Evolutionary conservation across 179 eudicot genomes (phyloP).

Genomic region (Monotropa hypopitys): DNA sequence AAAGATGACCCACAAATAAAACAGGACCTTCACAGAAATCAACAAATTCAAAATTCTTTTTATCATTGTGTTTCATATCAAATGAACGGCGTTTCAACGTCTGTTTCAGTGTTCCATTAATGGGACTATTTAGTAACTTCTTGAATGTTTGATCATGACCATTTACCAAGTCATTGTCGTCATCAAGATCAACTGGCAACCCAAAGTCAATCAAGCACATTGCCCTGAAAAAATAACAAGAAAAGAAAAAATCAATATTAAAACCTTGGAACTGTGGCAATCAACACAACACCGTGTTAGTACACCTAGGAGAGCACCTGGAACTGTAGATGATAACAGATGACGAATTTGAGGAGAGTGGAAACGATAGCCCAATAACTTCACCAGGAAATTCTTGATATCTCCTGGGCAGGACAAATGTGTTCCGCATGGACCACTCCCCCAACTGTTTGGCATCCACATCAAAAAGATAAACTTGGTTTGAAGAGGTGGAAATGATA

Average conservation of each 20-base stretch:
- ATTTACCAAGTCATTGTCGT: slow-evolving; percentile 20
- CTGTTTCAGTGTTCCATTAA: slow-evolving; percentile 41
- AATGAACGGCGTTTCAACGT: slow-evolving; percentile 28
- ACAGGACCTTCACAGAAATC: slow-evolving; percentile 61
- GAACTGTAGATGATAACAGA: slow-evolving; percentile 76
- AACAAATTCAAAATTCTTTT: slow-evolving; percentile 54
- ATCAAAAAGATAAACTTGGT: slow-evolving; percentile 82
- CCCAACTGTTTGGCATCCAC: slow-evolving; percentile 86
- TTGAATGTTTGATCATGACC: slow-evolving; percentile 29
- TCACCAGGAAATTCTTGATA: slow-evolving; percentile 92
- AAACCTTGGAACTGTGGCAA: not conserved
- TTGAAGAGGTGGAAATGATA: slow-evolving; percentile 75
- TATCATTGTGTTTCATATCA: slow-evolving; percentile 23
- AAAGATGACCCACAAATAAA: slow-evolving; percentile 68
- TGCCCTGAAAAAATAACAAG: slow-evolving; percentile 35
- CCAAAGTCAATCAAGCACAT: slow-evolving; percentile 89
- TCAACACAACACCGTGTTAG: not conserved
- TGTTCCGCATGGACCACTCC: slow-evolving; percentile 65
- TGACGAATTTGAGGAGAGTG: slow-evolving; percentile 50
- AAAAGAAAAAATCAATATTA: not conserved
- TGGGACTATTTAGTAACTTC: slow-evolving; percentile 21
- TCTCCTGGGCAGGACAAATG: slow-evolving; percentile 54
- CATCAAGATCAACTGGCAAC: slow-evolving; percentile 50
- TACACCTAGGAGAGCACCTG: slow-evolving; percentile 46
- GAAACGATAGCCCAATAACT: slow-evolving; percentile 88